A percentile compares a stretch with the other conserved stretches of the same genome.
phyloP scores from a whole-genome alignment of 2,329 filamentous ascomycete genomes.

The Monosporascus ibericus region DNA sequence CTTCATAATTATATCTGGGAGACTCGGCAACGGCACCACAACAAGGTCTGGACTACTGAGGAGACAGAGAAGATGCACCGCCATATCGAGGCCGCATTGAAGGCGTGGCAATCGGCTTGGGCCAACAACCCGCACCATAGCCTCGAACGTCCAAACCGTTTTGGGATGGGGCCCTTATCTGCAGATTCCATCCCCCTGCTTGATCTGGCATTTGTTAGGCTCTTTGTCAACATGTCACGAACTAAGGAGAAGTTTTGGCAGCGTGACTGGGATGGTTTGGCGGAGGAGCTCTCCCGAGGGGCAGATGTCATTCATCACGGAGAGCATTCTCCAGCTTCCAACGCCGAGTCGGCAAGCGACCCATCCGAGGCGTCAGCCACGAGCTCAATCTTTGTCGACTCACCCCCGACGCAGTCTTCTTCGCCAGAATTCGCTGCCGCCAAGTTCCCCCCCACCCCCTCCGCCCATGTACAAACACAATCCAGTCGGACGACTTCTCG shows the following conservation, averaged over 20 bases:
- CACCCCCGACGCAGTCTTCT: conserved; percentile 45
- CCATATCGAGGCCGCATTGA: conserved; percentile 87
- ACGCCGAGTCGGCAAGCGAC: conserved; percentile 39
- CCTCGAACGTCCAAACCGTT: conserved; percentile 78
- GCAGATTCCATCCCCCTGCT: conserved; percentile 87
- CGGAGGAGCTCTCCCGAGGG: conserved; percentile 75
- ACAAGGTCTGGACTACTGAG: conserved; percentile 80
- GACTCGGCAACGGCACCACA: conserved; percentile 82
- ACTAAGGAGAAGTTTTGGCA: conserved; percentile 94
- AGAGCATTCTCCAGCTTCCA: conserved; percentile 53
- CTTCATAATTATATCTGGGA: conserved; percentile 99
- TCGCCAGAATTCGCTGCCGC: conserved; percentile 39
- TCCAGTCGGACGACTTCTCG: conserved; percentile 51
- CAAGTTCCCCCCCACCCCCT: conserved; percentile 27
- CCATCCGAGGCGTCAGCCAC: conserved; percentile 40
- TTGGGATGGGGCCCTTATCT: conserved; percentile 72
- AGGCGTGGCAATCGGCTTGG: conserved; percentile 94
- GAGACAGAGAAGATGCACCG: conserved; percentile 95
- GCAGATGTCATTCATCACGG: conserved; percentile 69
- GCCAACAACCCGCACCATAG: conserved; percentile 78
- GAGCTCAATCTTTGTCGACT: conserved; percentile 43
- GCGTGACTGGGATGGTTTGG: conserved; percentile 86
- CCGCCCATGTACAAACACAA: conserved; percentile 20
- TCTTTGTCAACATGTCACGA: conserved; percentile 88
- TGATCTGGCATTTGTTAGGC: conserved; percentile 83